These are phyloP conservation scores for Fusarium hostae DNA, from an alignment of 2,329 filamentous ascomycete genomes.

Conservation along the genomic window DNA sequence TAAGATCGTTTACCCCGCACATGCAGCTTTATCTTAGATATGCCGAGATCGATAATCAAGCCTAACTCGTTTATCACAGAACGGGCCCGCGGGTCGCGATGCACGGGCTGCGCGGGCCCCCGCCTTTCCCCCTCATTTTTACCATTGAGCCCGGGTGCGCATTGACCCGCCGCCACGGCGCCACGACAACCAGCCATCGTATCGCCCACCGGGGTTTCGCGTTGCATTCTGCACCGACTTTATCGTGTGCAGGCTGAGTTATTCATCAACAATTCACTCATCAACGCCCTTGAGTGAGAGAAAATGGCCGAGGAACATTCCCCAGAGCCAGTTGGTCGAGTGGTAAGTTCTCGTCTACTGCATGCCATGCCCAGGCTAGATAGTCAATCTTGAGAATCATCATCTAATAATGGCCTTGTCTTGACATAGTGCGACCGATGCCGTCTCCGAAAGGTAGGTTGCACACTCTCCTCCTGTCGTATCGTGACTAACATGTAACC, in stretches of 20 bases:
- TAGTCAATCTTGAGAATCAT: accelerated
- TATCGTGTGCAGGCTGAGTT: background rate
- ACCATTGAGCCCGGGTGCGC: background rate
- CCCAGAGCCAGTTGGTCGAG: background rate
- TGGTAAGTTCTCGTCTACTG: background rate
- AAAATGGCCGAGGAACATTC: background rate
- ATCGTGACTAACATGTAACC: background rate
- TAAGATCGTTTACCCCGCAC: background rate
- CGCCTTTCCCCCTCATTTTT: background rate
- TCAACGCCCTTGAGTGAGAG: too few species aligned
- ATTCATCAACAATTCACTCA: background rate
- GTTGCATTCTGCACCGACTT: background rate
- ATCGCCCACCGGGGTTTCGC: background rate
- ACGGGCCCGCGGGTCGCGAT: background rate
- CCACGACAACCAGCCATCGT: background rate
- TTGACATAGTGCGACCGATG: background rate
- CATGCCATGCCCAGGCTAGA: too few species aligned
- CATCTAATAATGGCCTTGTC: background rate
- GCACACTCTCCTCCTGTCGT: too few species aligned
- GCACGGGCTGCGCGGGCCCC: background rate
- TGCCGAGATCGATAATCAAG: background rate
- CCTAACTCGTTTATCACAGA: background rate
- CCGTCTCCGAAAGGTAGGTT: background rate
- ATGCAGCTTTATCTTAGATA: background rate
- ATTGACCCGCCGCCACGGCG: too few species aligned